Evolutionary conservation across 257 asterid genomes (phyloP).

Genomic region (Mitragyna speciosa): DNA sequence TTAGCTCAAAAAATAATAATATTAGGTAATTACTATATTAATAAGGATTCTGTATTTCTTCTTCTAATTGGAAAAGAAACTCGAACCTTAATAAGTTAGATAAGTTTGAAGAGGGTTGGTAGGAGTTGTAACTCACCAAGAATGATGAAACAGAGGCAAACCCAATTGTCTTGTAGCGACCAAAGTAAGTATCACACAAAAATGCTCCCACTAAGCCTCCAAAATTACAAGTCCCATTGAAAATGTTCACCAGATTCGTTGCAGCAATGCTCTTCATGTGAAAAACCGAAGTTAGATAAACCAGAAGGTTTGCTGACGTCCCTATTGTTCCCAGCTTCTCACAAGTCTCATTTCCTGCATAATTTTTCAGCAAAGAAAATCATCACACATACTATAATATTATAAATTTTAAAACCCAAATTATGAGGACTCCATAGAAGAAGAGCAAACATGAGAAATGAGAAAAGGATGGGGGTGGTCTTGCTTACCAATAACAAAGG

Average conservation of each 20-base stretch:
- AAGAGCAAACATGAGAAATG: too few relatives aligned
- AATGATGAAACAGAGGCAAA: conserved; percentile 35
- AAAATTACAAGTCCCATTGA: conserved; percentile 38
- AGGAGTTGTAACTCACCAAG: conserved; percentile 11
- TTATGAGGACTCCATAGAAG: too few relatives aligned
- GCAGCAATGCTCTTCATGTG: conserved; percentile 33
- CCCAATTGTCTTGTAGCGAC: conserved; percentile 35
- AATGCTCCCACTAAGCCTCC: conserved; percentile 38
- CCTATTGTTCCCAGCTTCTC: conserved; percentile 43
- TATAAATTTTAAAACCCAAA: too few relatives aligned
- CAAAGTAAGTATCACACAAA: conserved; percentile 34
- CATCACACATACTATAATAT: too few relatives aligned
- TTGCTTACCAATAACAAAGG: conserved; percentile 29
- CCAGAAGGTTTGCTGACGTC: conserved; percentile 32
- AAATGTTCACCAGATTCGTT: conserved; percentile 29
- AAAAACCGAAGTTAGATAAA: conserved; percentile 37
- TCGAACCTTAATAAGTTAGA: not conserved
- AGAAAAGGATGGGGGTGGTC: too few relatives aligned
- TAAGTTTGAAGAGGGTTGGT: not conserved
- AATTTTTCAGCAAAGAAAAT: not conserved
- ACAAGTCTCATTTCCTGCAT: conserved; percentile 39
- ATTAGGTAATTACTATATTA: too few relatives aligned
- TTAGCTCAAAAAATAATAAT: too few relatives aligned
- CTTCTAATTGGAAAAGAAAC: not conserved
- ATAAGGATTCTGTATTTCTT: too few relatives aligned